These are phyloP conservation scores for Cairneyella variabilis DNA, from an alignment of 495 filamentous ascomycete genomes.

Conservation along the genomic window DNA sequence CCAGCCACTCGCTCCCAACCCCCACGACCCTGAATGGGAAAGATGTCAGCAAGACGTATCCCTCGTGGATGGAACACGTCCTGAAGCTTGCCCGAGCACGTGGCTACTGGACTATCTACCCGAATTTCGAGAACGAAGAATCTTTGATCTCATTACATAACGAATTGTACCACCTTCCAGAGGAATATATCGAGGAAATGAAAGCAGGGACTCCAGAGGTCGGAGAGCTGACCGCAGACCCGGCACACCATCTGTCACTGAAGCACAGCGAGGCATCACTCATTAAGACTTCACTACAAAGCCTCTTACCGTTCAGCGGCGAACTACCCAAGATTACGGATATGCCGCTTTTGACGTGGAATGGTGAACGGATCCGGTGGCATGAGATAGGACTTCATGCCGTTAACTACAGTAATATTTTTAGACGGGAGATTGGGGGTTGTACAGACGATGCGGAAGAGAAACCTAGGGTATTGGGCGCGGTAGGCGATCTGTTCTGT, in stretches of 20 bases:
- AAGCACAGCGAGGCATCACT: slow-evolving; percentile 20
- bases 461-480: background rate
- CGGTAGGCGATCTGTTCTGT: slow-evolving; percentile 23
- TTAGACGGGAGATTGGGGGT: slow-evolving; percentile 22
- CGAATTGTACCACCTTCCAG: slow-evolving; percentile 66
- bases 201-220: background rate
- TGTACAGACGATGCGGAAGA: slow-evolving; percentile 4
- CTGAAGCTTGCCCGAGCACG: slow-evolving; percentile 66
- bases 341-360: slow-evolving; percentile 23
- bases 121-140: slow-evolving; percentile 46
- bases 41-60: slow-evolving; percentile 55
- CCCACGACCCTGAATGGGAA: slow-evolving; percentile 37
- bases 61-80: slow-evolving; percentile 74
- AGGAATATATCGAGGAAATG: slow-evolving; percentile 51
- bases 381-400: slow-evolving; percentile 9
- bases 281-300: slow-evolving; percentile 15
- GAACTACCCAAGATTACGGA: slow-evolving; percentile 12
- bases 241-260: slow-evolving; percentile 17
- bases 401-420: slow-evolving; percentile 9
- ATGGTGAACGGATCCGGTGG: slow-evolving; percentile 9
- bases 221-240: slow-evolving; percentile 23
- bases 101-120: slow-evolving; percentile 74
- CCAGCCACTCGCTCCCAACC: slow-evolving; percentile 30
- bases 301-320: slow-evolving; percentile 15
- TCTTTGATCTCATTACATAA: slow-evolving; percentile 65